A percentile compares a stretch with the other conserved stretches of the same genome.
These are phyloP conservation scores for Adiantum capillusveneris DNA, from an alignment of 75 land plant species.

Conservation along the genomic window DNA sequence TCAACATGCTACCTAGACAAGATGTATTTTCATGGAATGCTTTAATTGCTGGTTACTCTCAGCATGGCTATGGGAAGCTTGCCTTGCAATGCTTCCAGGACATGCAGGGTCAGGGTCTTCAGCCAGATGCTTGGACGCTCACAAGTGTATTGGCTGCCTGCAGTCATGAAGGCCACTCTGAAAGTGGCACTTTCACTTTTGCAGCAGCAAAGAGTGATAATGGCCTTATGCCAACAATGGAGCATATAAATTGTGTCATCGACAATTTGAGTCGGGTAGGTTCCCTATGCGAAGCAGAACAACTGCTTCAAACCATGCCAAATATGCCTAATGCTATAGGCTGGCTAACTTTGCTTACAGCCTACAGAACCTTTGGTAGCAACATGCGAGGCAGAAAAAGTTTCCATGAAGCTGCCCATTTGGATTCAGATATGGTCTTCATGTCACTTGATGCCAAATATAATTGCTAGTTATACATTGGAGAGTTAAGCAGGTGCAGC, in stretches of 20 bases:
- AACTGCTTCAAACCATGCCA: constrained; percentile 38
- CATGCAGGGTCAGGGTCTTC: constrained; percentile 26
- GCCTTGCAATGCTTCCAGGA: constrained; percentile 27
- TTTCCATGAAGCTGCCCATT: constrained; percentile 19
- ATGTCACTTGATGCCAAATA: too few species aligned
- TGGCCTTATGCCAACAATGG: constrained; percentile 21
- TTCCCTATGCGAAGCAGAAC: constrained; percentile 38
- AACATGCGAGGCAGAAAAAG: constrained; percentile 24
- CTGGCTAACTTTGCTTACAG: constrained; percentile 48
- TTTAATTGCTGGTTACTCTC: constrained; percentile 49
- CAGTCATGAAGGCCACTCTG: constrained; percentile 42
- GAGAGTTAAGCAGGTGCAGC: too few species aligned
- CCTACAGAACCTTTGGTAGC: constrained; percentile 37
- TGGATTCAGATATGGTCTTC: constrained; percentile 33
- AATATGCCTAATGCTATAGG: constrained; percentile 25
- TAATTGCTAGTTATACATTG: too few species aligned
- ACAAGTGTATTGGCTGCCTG: constrained; percentile 44
- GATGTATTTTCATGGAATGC: constrained; percentile 56
- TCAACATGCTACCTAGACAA: constrained; percentile 23
- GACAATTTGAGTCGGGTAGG: constrained; percentile 40
- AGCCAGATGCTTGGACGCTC: constrained; percentile 41
- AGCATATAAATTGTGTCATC: constrained; percentile 31
- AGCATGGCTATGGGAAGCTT: constrained; percentile 37
- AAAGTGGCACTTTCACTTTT: constrained; percentile 28
- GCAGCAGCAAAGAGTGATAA: constrained; percentile 5